Base-by-base conservation (phyloP, 768 basidiomycete species). In the Boletellus ananiceps region DNA sequence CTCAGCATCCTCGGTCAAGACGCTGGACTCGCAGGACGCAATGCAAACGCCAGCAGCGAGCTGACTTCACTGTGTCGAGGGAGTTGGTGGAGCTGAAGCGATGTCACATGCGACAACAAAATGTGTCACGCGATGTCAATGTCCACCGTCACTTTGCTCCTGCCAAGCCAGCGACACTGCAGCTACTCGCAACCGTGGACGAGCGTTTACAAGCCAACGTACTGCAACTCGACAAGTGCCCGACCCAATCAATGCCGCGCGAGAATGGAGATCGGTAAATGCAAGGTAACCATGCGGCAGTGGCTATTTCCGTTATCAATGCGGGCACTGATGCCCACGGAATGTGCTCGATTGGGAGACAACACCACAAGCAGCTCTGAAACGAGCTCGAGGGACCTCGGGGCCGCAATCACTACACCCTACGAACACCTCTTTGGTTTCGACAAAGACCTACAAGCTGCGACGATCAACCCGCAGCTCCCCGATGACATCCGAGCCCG, bases 271-370 rank as follows among this genome's bases (percentile, higher is more conserved):
- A 29, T 29, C 29, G 35, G 14, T 9, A 35, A 19, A 16, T 31
- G 35, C n/a, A 40, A 16, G 7, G 29, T 36, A 34, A 43, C 43
- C 59, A 58, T 53, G 56, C 47, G 55, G 51, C 19, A 36, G 33
- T 56, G 5, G 43, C 34, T 56, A 64, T 64, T 54, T 64, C 63
- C 63, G 63, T 52, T 65, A 64, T 64, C 61, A 23, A 7, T 50
- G 31, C 29, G 29, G 29, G 29, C 27, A 36, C 23, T 19, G 19
- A 19, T 19, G n/a, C 15, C 35, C n/a, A 37, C 16, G 36, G 36
- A 37, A 37, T 19, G 19, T 34, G 42, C 16, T 11, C 29, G 29
- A 7, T 33, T 11, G 16, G n/a, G 29, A 41, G 40, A 15, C 8
- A 21, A 23, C 39, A 18, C 29, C 2, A 39, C 19, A 41, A n/a